These are phyloP conservation scores for Penicillium sp. DNA, from an alignment of 2,329 filamentous ascomycete genomes.

Conservation along the genomic window DNA sequence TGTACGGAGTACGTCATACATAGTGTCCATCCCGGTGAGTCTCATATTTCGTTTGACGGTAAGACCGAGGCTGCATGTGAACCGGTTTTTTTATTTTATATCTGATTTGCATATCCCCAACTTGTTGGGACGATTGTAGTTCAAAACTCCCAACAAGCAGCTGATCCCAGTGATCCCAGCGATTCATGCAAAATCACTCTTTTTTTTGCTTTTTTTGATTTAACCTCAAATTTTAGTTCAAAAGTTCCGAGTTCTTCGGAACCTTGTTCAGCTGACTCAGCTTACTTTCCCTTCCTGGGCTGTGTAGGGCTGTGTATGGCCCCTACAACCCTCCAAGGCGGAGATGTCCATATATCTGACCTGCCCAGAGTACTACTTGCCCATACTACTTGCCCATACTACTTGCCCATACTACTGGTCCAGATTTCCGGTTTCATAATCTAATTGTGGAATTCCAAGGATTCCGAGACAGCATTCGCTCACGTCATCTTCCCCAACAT, in stretches of 20 bases:
- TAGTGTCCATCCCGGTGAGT: neutral
- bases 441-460: no score
- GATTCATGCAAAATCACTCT: neutral
- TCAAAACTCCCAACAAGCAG: slow-evolving; percentile 4
- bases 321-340: no score
- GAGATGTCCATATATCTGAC: no score
- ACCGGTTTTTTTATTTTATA: neutral
- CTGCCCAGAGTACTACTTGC: no score
- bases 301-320: neutral
- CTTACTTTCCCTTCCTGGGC: neutral
- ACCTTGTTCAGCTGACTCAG: neutral
- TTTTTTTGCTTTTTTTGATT: neutral
- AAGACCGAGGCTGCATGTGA: slow-evolving; percentile 26
- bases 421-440: no score
- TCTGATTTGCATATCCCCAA: neutral
- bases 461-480: no score
- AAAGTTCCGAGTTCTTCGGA: neutral
- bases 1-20: neutral
- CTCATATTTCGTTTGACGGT: no score
- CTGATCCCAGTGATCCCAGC: neutral
- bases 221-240: neutral
- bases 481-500: no score
- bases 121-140: slow-evolving; percentile 14
- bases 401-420: no score
- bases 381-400: no score